These are phyloP conservation scores for Halophytophthora polymorphica DNA, from an alignment of 352 stramenopile genomes.

Conservation along the genomic window DNA sequence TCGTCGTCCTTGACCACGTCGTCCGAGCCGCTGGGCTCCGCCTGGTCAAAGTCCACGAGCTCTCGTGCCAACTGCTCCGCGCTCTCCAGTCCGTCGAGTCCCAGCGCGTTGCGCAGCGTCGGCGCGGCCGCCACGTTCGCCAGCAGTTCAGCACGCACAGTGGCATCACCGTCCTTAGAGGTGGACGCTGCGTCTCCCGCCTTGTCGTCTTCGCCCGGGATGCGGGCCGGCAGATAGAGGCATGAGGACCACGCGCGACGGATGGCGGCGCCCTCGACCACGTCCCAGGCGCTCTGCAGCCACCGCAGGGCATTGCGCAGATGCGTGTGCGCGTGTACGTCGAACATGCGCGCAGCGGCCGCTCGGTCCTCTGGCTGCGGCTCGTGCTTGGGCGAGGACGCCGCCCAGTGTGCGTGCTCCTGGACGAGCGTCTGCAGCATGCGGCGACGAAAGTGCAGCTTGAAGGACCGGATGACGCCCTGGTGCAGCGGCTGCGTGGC, in stretches of 20 bases:
- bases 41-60: constrained; percentile 41
- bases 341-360: constrained; percentile 21
- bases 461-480: constrained; percentile 53
- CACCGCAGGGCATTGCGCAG: constrained; percentile 42
- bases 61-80: constrained; percentile 32
- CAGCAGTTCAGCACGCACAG: constrained; percentile 27
- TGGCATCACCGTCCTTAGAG: constrained; percentile 9
- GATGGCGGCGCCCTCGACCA: constrained; percentile 25
- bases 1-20: constrained; percentile 54
- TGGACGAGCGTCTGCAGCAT: constrained; percentile 51
- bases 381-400: constrained; percentile 5
- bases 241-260: constrained; percentile 38
- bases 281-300: constrained; percentile 47
- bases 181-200: constrained; percentile 5
- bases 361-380: constrained; percentile 3
- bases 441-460: constrained; percentile 53
- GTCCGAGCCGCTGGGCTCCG: constrained; percentile 21
- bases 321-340: constrained; percentile 43
- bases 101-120: constrained; percentile 28
- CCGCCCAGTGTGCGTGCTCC: constrained; percentile 23
- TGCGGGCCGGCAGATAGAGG: constrained; percentile 28
- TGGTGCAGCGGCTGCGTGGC: constrained; percentile 60
- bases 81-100: constrained; percentile 26
- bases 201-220: constrained; percentile 27
- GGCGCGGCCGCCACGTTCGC: constrained; percentile 18